A percentile compares a stretch with the other conserved stretches of the same genome.
Evolutionary conservation across 371 early-diverging fungal genomes (phyloP).

Genomic region (Mortierella sp.): DNA sequence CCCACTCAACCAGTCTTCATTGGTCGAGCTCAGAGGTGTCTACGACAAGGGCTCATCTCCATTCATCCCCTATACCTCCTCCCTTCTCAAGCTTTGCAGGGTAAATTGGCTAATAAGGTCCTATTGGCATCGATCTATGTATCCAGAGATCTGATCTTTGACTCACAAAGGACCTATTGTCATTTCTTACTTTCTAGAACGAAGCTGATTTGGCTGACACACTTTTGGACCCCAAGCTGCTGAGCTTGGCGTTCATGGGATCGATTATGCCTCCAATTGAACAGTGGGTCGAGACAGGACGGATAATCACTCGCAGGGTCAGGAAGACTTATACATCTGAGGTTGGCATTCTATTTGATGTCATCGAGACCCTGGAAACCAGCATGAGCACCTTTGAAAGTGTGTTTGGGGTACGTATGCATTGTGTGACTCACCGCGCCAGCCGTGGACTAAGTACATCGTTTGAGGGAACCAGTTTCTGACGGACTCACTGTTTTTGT

Average conservation of each 20-base stretch:
- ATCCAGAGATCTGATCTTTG: not conserved
- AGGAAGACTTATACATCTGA: conserved; percentile 47
- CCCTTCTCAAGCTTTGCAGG: conserved; percentile 55
- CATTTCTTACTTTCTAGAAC: conserved; percentile 20
- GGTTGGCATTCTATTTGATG: conserved; percentile 52
- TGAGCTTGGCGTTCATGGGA: conserved; percentile 57
- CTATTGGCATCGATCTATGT: not conserved
- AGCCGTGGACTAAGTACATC: not conserved
- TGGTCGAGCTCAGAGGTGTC: conserved; percentile 46
- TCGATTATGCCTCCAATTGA: conserved; percentile 59
- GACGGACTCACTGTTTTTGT: not conserved
- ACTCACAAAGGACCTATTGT: not conserved
- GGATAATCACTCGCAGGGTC: conserved; percentile 30
- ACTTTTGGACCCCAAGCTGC: conserved; percentile 44
- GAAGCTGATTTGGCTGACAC: conserved; percentile 56
- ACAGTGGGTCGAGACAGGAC: conserved; percentile 56
- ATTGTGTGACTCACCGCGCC: not conserved
- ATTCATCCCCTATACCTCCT: conserved; percentile 49
- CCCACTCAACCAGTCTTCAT: conserved; percentile 50
- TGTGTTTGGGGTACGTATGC: conserved; percentile 59
- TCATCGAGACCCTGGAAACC: conserved; percentile 46
- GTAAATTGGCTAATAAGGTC: conserved; percentile 12
- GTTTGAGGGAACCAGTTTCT: not conserved
- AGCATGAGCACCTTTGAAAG: conserved; percentile 56
- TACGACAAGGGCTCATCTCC: conserved; percentile 54